Conservation (phyloP, 73 alveolate genomes). For the Uronychia setigera region DNA sequence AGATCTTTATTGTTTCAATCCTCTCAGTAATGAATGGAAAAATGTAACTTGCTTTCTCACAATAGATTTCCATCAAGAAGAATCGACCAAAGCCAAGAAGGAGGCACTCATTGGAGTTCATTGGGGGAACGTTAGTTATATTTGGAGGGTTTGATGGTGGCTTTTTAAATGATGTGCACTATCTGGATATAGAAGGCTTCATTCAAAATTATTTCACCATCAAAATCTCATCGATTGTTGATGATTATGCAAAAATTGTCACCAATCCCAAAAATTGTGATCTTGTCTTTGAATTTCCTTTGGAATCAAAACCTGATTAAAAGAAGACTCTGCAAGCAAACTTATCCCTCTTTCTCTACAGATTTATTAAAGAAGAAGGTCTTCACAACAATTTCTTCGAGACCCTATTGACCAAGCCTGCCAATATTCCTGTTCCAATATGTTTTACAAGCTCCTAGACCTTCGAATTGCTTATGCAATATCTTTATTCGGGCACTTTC, state of each 20-base stretch:
- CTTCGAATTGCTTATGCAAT: constrained; percentile 13
- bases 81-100: constrained; percentile 60
- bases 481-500: constrained; percentile 27
- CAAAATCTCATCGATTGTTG: constrained; percentile 3
- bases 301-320: background rate
- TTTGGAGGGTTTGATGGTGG: constrained; percentile 76
- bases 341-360: constrained; percentile 29
- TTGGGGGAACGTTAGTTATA: constrained; percentile 55
- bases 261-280: background rate
- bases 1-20: constrained; percentile 59
- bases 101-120: constrained; percentile 61
- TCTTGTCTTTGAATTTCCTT: constrained; percentile 18
- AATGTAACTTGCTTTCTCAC: constrained; percentile 1
- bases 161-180: constrained; percentile 54
- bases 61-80: background rate
- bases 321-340: constrained; percentile 12
- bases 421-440: background rate
- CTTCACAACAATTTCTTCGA: background rate
- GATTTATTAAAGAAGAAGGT: constrained; percentile 17
- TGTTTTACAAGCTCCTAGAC: constrained; percentile 8
- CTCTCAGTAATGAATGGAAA: constrained; percentile 35
- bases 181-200: constrained; percentile 27
- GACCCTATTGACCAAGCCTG: constrained; percentile 5
- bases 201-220: background rate
- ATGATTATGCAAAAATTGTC: constrained; percentile 15